Evolutionary conservation across 352 stramenopile genomes (phyloP), one percentile per base, ranked within the genome.

Genomic region (Phytophthora sp.): DNA sequence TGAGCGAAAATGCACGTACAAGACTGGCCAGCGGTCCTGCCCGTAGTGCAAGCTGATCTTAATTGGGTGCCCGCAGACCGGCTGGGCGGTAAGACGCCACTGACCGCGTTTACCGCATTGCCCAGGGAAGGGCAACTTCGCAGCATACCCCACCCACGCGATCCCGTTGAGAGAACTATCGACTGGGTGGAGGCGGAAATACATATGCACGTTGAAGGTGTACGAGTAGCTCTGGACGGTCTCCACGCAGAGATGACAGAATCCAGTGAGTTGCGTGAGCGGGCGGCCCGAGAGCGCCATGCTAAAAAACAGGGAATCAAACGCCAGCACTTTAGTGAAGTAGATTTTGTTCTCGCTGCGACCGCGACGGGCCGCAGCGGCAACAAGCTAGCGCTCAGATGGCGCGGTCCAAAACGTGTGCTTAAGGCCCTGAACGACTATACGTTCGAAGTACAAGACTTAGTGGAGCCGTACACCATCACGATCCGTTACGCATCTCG

Each of bases 391-490:
- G 35, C 35, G 9, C 16, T 42, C 11, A 5, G n/a, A 27, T 71
- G 69, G 63, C 54, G 54, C 13, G 63, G 49, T 1, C 63, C 57
- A 0, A 63, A 64, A 31, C 53, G 57, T 6, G 55, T 69, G 12
- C 7, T 72, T 0, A 7, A 2, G 0, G 50, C 50, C 1, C 35
- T 71, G 1, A 63, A 44, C 7, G 51, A 65, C 29, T 69, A 63
- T 33, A 62, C 56, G 7, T 77, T 71, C 18, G 63, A 77, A 16
- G 51, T 73, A 0, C 69, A 73, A 16, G 44, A 77, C 31, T 13
- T 77, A 0, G 26, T 61, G 2, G 47, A 16, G 3, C 63, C 63
- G 1, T 66, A 58, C 15, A 16, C 13, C 13, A 9, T 57, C 15
- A 50, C 44, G 11, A 24, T 67, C 2, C 13, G 27, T 9, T 60